A percentile compares a stretch with the other conserved stretches of the same genome.
phyloP scores from a whole-genome alignment of 2,329 filamentous ascomycete species.

The Epicoccum sorghinum region DNA sequence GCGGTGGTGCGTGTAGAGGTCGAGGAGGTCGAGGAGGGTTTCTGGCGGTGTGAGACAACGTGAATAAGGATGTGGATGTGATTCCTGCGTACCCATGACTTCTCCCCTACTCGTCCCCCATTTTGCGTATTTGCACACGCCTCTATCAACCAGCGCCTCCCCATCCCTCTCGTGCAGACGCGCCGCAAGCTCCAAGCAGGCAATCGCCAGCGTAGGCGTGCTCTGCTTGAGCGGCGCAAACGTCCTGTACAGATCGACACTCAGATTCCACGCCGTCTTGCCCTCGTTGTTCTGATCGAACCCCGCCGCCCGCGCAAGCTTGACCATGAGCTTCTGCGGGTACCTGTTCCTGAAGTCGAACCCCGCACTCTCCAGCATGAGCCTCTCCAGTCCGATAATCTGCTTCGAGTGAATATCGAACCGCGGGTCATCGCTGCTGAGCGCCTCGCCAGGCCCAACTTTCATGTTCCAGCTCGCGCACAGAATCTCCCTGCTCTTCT shows the following conservation, averaged over 20 bases:
- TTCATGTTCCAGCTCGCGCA: conserved; percentile 90
- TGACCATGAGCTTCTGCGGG: conserved; percentile 83
- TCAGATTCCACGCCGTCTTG: conserved; percentile 77
- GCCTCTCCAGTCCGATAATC: conserved; percentile 86
- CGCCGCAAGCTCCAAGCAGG: conserved; percentile 79
- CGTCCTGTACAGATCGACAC: conserved; percentile 89
- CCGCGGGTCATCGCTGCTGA: conserved; percentile 80
- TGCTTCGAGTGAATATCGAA: conserved; percentile 81
- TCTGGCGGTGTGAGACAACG: conserved; percentile 59
- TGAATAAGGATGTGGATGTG: too few species aligned
- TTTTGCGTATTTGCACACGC: conserved; percentile 54
- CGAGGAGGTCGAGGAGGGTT: conserved; percentile 86
- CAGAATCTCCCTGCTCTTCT: conserved; percentile 92
- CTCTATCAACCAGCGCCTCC: conserved; percentile 53
- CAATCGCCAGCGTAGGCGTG: conserved; percentile 82
- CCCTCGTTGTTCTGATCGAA: conserved; percentile 64
- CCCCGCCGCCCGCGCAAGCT: conserved; percentile 69
- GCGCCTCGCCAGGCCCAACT: conserved; percentile 67
- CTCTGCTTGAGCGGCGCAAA: conserved; percentile 91
- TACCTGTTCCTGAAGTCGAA: conserved; percentile 94
- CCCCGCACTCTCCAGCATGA: conserved; percentile 89
- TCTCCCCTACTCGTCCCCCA: conserved; percentile 54
- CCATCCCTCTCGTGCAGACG: conserved; percentile 66
- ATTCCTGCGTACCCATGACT: conserved; percentile 48
- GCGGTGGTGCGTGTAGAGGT: conserved; percentile 87